Evolutionary conservation across 805 yeast species (phyloP).

Genomic region (Candida patagonica): DNA sequence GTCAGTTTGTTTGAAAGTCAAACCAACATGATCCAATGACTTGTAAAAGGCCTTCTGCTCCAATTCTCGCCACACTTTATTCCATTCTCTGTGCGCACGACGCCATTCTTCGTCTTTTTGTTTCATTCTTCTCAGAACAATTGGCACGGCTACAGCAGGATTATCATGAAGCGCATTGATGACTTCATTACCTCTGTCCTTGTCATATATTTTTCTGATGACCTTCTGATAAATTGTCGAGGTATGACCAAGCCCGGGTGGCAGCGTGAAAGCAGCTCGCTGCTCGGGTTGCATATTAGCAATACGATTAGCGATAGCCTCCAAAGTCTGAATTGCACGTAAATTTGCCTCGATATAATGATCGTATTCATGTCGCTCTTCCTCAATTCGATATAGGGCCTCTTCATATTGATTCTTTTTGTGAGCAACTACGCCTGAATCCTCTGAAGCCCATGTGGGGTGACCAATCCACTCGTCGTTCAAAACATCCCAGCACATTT

Average conservation of each 20-base stretch:
- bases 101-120: conserved; percentile 99
- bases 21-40: conserved; percentile 88
- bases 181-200: conserved; percentile 91
- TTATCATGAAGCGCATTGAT: conserved; percentile 91
- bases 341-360: conserved; percentile 90
- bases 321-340: conserved; percentile 90
- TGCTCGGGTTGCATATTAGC: conserved; percentile 91
- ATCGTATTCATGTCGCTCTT: conserved; percentile 96
- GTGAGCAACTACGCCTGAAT: conserved; percentile 98
- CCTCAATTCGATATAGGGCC: conserved; percentile 87
- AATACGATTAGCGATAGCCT: conserved; percentile 87
- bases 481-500: conserved; percentile 97
- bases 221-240: conserved; percentile 93
- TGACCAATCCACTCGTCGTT: conserved; percentile 99
- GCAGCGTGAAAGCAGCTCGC: conserved; percentile 73
- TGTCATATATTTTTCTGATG: conserved; percentile 83
- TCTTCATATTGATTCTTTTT: conserved; percentile 97
- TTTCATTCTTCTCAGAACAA: conserved; percentile 82
- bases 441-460: conserved; percentile 99
- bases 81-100: conserved; percentile 97
- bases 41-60: conserved; percentile 92
- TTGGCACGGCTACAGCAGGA: conserved; percentile 92
- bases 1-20: conserved; percentile 94
- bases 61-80: conserved; percentile 96
- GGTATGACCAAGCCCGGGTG: conserved; percentile 89